These are phyloP conservation scores for Ploettnerulaceae sp. DNA, from an alignment of 2,329 filamentous ascomycete species.

Conservation along the genomic window DNA sequence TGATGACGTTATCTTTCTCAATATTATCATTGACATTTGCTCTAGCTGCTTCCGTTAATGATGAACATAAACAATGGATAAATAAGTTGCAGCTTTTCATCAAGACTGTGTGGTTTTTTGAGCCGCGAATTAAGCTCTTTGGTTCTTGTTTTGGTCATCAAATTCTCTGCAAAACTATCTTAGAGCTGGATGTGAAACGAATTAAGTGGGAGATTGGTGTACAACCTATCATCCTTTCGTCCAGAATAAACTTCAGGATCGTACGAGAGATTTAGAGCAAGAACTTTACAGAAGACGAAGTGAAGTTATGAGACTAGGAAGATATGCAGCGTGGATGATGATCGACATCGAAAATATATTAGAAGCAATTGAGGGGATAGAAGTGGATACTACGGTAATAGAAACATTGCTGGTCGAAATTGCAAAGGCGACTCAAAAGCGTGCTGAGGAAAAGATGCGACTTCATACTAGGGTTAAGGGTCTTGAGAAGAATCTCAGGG, in stretches of 20 bases:
- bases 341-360: background rate
- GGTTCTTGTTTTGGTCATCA: background rate
- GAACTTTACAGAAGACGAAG: constrained; percentile 1
- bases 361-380: background rate
- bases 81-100: background rate
- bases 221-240: too few species aligned
- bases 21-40: background rate
- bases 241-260: constrained; percentile 1
- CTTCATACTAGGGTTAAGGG: too few species aligned
- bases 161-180: background rate
- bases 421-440: too few species aligned
- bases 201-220: background rate
- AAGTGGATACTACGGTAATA: background rate
- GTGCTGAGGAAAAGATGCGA: too few species aligned
- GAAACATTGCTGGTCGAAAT: background rate
- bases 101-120: background rate
- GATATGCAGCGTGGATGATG: constrained; percentile 2
- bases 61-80: background rate
- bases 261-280: background rate
- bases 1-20: background rate
- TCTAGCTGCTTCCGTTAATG: background rate
- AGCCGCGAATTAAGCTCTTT: background rate
- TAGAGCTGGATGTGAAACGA: background rate
- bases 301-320: constrained; percentile 1
- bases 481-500: too few species aligned